phyloP scores from a whole-genome alignment of 2,329 filamentous ascomycete genomes.

The Monilinia fructicola region DNA sequence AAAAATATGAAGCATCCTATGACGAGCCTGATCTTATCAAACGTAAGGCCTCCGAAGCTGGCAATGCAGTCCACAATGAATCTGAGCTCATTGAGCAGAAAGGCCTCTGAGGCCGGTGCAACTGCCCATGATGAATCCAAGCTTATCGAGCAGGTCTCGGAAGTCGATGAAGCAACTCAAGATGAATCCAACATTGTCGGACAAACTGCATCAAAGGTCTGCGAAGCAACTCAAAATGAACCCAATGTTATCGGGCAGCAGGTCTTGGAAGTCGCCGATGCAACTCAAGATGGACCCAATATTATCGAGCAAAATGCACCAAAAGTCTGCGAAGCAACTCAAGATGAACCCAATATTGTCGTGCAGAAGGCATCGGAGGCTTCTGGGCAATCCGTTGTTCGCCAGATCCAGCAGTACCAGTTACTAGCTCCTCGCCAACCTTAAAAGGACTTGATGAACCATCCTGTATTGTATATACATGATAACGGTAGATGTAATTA shows the following conservation, averaged over 20 bases:
- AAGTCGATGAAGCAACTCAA: neutral
- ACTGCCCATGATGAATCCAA: neutral
- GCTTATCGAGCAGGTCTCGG: neutral
- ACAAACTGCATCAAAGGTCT: too few species aligned
- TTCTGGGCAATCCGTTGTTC: neutral
- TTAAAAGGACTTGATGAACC: neutral
- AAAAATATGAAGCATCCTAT: neutral
- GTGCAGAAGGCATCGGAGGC: neutral
- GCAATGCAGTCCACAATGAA: neutral
- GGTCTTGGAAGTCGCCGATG: too few species aligned
- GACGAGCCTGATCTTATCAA: neutral
- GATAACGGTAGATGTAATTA: neutral
- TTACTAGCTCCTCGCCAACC: conserved; percentile 8
- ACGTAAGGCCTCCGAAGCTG: neutral
- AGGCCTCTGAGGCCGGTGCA: neutral
- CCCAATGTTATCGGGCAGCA: neutral
- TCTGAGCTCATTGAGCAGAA: neutral
- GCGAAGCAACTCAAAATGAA: neutral
- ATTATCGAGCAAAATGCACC: too few species aligned
- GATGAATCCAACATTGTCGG: too few species aligned
- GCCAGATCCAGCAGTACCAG: conserved; percentile 6
- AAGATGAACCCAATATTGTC: neutral
- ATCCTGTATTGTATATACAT: neutral
- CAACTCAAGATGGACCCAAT: too few species aligned
- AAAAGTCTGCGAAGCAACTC: neutral